Evolutionary conservation across 2,329 filamentous ascomycete species (phyloP), one percentile per base, ranked within the genome.

Genomic region (Clarireedia hainanense): DNA sequence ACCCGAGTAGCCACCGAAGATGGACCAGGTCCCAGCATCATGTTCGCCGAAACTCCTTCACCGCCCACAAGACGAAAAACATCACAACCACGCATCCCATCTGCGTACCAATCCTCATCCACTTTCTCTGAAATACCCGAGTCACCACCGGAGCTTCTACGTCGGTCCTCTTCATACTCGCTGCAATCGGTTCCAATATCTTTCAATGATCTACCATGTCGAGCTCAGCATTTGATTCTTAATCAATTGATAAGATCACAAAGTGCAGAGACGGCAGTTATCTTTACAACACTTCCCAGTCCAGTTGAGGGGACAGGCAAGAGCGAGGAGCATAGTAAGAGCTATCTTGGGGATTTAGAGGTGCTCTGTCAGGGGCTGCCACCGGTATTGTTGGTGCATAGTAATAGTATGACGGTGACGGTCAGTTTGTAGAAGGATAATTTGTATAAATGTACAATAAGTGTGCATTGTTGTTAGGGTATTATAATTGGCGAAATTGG

Each of bases 271-370:
- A 70, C 68, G 6, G 69, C 69, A 53, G 69, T 68, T 50, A 67
- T 68, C 15, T 85, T 95, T 63, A 95, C 87, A 1, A 95, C 91
- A 24, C 73, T 95, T 40, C 91, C 90, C 1, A 89, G 89, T 52
- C 90, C 90, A 55, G 68, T 67, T 2, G 61, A 65, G 15, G 65
- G 62, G 5, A 66, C 66, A 2, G 52, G 61, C 12, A 40, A 54
- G 6, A 62, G 60, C 46, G 49, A 57, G 17, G 61, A 61, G 14
- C 57, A 49, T 34, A 60, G 66, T 45, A 59, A 65, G 4, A 67
- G 67, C 3, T 68, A 68, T 43, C 64, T 68, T 37, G 55, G 34
- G 14, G 53, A 63, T 47, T 52, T 66, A 12, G 60, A 64, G 26
- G 67, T 64, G 34, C 63, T 66, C 34, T 60, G 60, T 7, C 45